Evolutionary conservation across 192 early-diverging fungal species (phyloP), one percentile per base, ranked within the genome.

Genomic region (Gryganskiella cystojenkinii): DNA sequence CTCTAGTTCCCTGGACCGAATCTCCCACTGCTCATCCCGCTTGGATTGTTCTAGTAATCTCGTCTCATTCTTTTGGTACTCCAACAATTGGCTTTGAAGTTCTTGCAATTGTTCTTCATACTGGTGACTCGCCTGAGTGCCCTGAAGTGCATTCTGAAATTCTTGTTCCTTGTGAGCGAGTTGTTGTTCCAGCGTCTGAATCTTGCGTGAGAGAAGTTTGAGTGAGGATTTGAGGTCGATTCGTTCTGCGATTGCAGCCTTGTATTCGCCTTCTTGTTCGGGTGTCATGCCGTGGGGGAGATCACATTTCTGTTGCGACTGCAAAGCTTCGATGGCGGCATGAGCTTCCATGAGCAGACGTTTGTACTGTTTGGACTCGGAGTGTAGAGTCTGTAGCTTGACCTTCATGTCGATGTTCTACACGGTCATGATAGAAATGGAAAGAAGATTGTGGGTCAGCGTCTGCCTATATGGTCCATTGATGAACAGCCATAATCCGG

Each of bases 401-500:
- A 84, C 64, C 61, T 86, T 83, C 27, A 87, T 60, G 10, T 85
- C 80, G 28, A 87, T 65, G 45, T 87, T 87, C 86, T 89, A 73
- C 47, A 24, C 14, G 46, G 31, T 10, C 17, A 14, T 24, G 14
- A 28, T 11, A 42, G 22, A n/a, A 14, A 33, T 33, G 49, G 46
- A 46, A 35, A 17, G 33, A 10, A 10, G 15, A 33, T 49, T 50
- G 22, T 15, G 35, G 55, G 15, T 55, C 14, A 56, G 37, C 5
- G 13, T 40, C 37, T 13, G 5, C 4, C 14, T 55, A 15, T 4
- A 19, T 24, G 4, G 27, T 11, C 28, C 20, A 47, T 31, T 45
- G 30, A 25, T 4, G 14, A 28, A 19, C 25, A 57, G 11, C 20
- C 28, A 57, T 22, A 30, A 34, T 44, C 33, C 47, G 61, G n/a